Base-by-base conservation (phyloP, 176 grass and related monocot species). In the Ensete ventricosum region DNA sequence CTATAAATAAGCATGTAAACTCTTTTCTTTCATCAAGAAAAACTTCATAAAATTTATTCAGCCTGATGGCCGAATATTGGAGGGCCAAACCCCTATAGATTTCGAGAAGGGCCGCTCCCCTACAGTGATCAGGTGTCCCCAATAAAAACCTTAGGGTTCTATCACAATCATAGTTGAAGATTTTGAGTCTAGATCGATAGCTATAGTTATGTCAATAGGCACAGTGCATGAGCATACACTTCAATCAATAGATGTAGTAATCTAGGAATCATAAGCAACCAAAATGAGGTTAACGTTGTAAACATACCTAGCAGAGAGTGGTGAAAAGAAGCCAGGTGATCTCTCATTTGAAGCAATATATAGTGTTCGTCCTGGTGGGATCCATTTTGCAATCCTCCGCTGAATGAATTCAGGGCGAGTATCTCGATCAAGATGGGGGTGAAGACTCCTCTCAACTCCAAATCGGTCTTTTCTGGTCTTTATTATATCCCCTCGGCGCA, bases 341-440 rank as follows among this genome's bases (percentile, higher is more conserved):
- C 86, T 98, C 80, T 89, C 94, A 80, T 98, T 89, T 76, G 90
- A 98, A 82, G 94, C 94, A 81, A 93, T 85, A 74, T 82, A 98
- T 73, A 98, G 62, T 81, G 86, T 98, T 26, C 84, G 79, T 64
- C 94, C 94, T 72, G 53, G 81, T 79, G 80, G 90, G 81, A 93
- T 92, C 94, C 90, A 98, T 72, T 75, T 84, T 82, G 88, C 84
- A 69, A 97, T 91, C 82, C 84, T 98, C 82, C 48, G 85, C 34
- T 87, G 81, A 79, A 98, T 98, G 51, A 89, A 91, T 81, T 93
- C 85, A 72, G 90, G 90, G 3, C 69, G 86, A n/a, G 94, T 98
- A 78, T 98, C 94, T 88, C 94, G 89, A 71, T 98, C 86, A 52
- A 98, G 85, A 91, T 98, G 94, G 59, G 94, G 94, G 87, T 90